phyloP scores from a whole-genome alignment of 2,329 filamentous ascomycete genomes.

The Nigrospora osmanthi region DNA sequence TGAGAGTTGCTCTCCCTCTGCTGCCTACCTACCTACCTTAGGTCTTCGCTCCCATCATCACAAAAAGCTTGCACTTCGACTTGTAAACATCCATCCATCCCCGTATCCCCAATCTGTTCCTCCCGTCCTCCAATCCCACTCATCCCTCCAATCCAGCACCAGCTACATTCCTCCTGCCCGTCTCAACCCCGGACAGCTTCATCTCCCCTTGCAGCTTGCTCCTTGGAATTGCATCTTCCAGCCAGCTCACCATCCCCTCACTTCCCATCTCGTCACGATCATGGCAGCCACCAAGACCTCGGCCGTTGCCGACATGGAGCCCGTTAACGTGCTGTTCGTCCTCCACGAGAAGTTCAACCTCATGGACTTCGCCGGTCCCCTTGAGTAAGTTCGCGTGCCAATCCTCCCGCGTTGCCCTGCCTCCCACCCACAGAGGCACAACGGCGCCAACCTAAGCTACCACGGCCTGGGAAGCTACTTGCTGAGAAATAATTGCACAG shows the following conservation, averaged over 20 bases:
- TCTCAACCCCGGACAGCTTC: too few relatives aligned
- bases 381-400: constrained; percentile 11
- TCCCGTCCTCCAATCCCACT: neutral
- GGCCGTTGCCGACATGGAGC: constrained; percentile 47
- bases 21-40: too few relatives aligned
- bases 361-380: constrained; percentile 48
- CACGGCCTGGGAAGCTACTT: too few relatives aligned
- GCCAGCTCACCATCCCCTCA: neutral
- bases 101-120: too few relatives aligned
- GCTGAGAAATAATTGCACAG: constrained; percentile 24
- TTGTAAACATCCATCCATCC: too few relatives aligned
- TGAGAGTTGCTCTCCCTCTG: too few relatives aligned
- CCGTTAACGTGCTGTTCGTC: constrained; percentile 52
- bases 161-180: neutral
- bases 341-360: constrained; percentile 53
- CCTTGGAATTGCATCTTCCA: neutral
- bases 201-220: too few relatives aligned
- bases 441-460: too few relatives aligned
- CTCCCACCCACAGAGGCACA: too few relatives aligned
- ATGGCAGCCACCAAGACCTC: constrained; percentile 37
- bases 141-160: neutral
- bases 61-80: too few relatives aligned
- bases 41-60: too few relatives aligned
- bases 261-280: neutral
- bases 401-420: too few relatives aligned